A percentile compares a stretch with the other conserved stretches of the same genome.
These are phyloP conservation scores for Rhodotorula sp. DNA, from an alignment of 1,284 basidiomycete genomes.

Conservation along the genomic window DNA sequence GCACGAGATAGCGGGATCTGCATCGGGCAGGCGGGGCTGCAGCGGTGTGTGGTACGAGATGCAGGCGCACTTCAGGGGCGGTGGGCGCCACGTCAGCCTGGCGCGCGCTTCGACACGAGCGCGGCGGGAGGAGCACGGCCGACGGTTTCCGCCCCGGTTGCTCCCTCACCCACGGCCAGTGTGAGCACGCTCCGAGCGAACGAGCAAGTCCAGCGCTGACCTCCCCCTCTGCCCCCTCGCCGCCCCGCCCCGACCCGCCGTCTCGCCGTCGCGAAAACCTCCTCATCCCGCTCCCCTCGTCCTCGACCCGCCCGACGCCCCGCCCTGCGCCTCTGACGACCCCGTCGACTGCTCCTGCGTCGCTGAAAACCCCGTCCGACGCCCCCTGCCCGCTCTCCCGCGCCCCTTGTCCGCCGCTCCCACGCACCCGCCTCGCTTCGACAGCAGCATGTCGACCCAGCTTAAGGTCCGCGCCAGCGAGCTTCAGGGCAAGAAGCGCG, in stretches of 20 bases:
- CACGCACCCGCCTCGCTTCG: background rate
- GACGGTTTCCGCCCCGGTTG: background rate
- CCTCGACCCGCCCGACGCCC: no score
- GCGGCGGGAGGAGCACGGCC: background rate
- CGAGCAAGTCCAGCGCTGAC: background rate
- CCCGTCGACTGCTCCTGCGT: background rate
- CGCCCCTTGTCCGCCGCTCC: background rate
- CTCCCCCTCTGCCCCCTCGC: background rate
- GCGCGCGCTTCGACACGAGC: background rate
- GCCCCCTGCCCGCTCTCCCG: background rate
- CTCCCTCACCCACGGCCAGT: background rate
- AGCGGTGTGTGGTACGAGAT: no score
- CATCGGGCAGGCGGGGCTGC: background rate
- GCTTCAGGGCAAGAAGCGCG: conserved; percentile 41
- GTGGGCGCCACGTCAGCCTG: background rate
- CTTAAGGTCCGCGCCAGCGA: conserved; percentile 43
- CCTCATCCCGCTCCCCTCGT: no score
- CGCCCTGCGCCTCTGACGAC: no score
- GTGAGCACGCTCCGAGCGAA: background rate
- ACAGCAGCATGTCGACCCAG: conserved; percentile 33
- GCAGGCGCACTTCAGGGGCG: background rate
- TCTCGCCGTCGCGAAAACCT: background rate
- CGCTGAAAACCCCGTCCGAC: background rate
- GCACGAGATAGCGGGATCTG: background rate
- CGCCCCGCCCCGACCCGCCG: background rate